Base-by-base conservation (phyloP, 305 asterid genomes). In the Solanum hybrid region DNA sequence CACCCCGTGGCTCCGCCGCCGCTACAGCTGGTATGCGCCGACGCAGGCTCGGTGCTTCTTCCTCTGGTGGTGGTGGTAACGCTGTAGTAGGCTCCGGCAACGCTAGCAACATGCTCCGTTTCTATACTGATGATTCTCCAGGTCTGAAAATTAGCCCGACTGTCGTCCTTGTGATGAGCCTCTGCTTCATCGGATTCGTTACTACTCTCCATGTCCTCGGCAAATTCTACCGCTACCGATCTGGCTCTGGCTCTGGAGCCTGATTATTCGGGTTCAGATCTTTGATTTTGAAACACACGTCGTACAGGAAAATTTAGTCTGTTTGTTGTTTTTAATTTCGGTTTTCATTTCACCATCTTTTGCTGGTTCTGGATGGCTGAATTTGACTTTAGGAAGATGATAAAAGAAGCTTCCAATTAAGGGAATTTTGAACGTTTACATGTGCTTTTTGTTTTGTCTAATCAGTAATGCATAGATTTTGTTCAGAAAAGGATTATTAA, bases 101-200 rank as follows among this genome's bases (percentile, higher is more conserved):
- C 79, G 79, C 77, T 13, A 90, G 94, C 24, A 95, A 95, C 51
- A 95, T 95, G 98, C 95, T 95, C 60, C 92, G 96, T 24, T 95
- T 95, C 94, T 95, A 95, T 90, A 94, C 98, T 6, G 98, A 95
- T 85, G 97, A 94, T 87, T 94, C 97, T 69, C 98, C 97, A 34
- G 98, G 98, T 37, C 91, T 95, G 86, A 94, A 94, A 93, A 93
- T 95, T 91, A 91, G 96, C 56, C 98, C 97, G n/a, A 94, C 94
- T 14, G 95, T 94, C 38, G 98, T 95, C 38, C 95, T 95, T 7
- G 91, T 95, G 56, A 94, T 95, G 96, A 95, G 96, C 91, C 89
- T 95, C 69, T 95, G 98, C 88, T 95, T 94, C 94, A 95, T 95
- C 90, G 96, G 94, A 42, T 95, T 94, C 92, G 98, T 95, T 89